Conservation (phyloP, 176 grass and related monocot genomes). For the Areca catechu region DNA sequence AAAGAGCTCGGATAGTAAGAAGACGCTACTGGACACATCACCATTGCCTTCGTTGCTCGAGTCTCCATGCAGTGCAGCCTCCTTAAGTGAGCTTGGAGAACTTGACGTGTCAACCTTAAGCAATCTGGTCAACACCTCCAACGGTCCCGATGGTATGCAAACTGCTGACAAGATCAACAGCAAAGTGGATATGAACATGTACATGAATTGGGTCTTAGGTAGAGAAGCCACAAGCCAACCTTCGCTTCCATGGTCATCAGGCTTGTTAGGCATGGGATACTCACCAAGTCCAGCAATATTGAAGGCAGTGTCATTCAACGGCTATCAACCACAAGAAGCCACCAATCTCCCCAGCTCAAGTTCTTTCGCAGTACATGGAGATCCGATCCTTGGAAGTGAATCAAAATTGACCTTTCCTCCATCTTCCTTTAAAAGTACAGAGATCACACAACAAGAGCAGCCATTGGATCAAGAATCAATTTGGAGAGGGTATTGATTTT, state of each 20-base stretch:
- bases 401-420: constrained; percentile 6
- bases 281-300: constrained; percentile 3
- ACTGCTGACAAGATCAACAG: too few relatives aligned
- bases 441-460: background rate
- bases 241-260: constrained; percentile 3
- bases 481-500: constrained; percentile 13
- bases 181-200: background rate
- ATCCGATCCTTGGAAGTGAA: background rate
- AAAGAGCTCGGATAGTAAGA: constrained; percentile 4
- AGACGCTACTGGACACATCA: background rate
- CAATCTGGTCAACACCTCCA: constrained; percentile 9
- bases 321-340: background rate
- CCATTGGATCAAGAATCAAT: constrained; percentile 2
- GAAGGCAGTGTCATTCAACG: constrained; percentile 9
- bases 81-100: constrained; percentile 17
- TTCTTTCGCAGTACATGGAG: background rate
- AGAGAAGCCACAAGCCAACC: constrained; percentile 1
- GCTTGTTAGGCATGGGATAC: background rate
- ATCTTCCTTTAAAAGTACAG: constrained; percentile 3
- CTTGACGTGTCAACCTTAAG: constrained; percentile 12
- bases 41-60: constrained; percentile 6
- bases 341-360: background rate
- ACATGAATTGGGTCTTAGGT: constrained; percentile 6
- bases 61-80: constrained; percentile 13
- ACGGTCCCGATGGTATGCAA: background rate